A percentile compares a stretch with the other conserved stretches of the same genome.
phyloP scores from a whole-genome alignment of 805 yeast genomes.

The Candida patagonica region DNA sequence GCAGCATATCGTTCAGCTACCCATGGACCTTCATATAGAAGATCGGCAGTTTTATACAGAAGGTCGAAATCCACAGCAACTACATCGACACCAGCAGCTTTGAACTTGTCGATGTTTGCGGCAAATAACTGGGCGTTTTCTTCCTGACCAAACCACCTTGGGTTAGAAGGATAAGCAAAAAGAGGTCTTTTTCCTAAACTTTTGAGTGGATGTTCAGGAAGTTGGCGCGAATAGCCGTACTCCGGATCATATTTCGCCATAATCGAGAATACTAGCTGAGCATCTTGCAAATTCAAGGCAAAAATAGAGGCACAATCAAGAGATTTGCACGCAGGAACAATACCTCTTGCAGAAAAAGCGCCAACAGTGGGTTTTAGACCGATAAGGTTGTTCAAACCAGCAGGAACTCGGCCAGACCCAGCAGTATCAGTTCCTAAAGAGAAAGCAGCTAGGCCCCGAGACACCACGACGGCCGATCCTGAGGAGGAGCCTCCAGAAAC shows the following conservation, averaged over 20 bases:
- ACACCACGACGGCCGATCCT: conserved; percentile 90
- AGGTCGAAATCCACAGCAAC: conserved; percentile 64
- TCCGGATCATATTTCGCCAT: conserved; percentile 63
- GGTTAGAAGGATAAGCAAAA: conserved; percentile 66
- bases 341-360: conserved; percentile 75
- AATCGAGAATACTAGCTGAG: conserved; percentile 63
- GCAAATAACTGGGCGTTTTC: conserved; percentile 66
- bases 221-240: conserved; percentile 72
- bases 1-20: conserved; percentile 92
- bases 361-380: conserved; percentile 94
- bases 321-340: conserved; percentile 96
- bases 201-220: conserved; percentile 58
- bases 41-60: conserved; percentile 69
- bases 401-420: conserved; percentile 97
- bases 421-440: conserved; percentile 96
- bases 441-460: conserved; percentile 80
- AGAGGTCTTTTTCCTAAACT: conserved; percentile 51
- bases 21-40: conserved; percentile 98
- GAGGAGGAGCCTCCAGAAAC: conserved; percentile 95
- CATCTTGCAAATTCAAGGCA: conserved; percentile 68
- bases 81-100: conserved; percentile 48
- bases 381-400: conserved; percentile 81
- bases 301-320: conserved; percentile 88
- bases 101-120: conserved; percentile 47
- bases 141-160: conserved; percentile 73